Percentiles rank a stretch among this genome's conserved stretches.
Conservation (phyloP, 805 yeast genomes). For the Maudiozyma barnettii region DNA sequence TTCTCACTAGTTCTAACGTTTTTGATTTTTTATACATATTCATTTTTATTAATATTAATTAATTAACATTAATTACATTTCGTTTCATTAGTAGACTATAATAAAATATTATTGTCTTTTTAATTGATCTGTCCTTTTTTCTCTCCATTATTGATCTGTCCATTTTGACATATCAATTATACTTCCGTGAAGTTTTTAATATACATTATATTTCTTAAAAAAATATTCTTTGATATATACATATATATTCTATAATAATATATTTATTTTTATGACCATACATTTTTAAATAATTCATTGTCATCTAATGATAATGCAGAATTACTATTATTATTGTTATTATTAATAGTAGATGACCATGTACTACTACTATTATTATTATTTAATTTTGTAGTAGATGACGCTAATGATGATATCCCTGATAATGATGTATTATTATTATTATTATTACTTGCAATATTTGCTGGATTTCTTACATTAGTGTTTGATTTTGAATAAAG, state of each 20-base stretch:
- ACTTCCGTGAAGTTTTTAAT: not conserved
- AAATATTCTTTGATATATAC: not conserved
- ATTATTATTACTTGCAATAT: not conserved
- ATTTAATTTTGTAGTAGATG: not conserved
- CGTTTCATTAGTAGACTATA: too few species aligned
- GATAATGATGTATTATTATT: not conserved
- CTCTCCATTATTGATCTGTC: too few species aligned
- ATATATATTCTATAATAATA: not conserved
- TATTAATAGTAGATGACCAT: not conserved
- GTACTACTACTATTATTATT: not conserved
- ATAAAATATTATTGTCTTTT: too few species aligned
- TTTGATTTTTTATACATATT: not conserved
- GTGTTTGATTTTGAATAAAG: constrained; percentile 56
- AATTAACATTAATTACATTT: too few species aligned
- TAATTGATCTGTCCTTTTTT: too few species aligned
- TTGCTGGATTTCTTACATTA: not conserved
- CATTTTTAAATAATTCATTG: constrained; percentile 56
- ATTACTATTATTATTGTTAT: constrained; percentile 5
- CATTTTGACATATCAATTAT: constrained; percentile 3
- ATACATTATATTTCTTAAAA: too few species aligned
- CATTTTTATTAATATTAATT: too few species aligned
- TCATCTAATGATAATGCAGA: constrained; percentile 38
- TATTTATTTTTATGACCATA: constrained; percentile 41
- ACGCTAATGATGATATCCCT: not conserved
- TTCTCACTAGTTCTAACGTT: too few species aligned